Evolutionary conservation across 2,329 filamentous ascomycete species (phyloP), one percentile per base, ranked within the genome.

Genomic region (Fusarium pseudocircinatum): DNA sequence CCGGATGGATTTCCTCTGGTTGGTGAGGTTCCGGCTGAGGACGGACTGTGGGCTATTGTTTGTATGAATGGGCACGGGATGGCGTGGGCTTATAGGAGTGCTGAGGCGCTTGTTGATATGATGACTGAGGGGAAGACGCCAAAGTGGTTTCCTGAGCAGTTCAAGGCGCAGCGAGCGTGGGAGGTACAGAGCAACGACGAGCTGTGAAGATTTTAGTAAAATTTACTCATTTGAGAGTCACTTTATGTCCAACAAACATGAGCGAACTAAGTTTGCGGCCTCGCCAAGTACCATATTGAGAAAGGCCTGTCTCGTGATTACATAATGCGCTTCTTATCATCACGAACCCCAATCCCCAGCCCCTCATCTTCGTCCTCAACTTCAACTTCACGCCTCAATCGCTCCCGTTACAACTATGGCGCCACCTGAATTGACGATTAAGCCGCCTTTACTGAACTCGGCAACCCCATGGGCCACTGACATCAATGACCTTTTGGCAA

Each of bases 391-490:
- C 18, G 16, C 7, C 20, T 18, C 18, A n/a, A 32, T 3, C 3
- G 22, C 2, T 28, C 9, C 9, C 4, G 15, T 28, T 15, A 7
- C 18, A 13, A 69, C 36, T 4, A 78, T 76, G 75, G 10, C 74
- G 10, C 77, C 75, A 3, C 76, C 71, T 12, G 62, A 50, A 14
- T 79, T 92, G 15, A 57, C 74, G 13, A 89, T 94, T 67, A 75
- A 84, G 47, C 92, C 92, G 2, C 92, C 92, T 0, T 84, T 96
- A 12, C 84, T 95, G 72, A 95, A 95, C 82, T 93, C 92, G 2
- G 89, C 93, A 36, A 92, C 89, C 56, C 93, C 93, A 1, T 95
- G 93, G 93, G 92, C 93, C 32, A 94, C 92, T 0, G 89, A 87
- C 6, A 80, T 87, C 10, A 84, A 87, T 9, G 89, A 95, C 71